Evolutionary conservation across 345 rosid genomes (phyloP), one percentile per base, ranked within the genome.

Genomic region (Raphanus sativus): DNA sequence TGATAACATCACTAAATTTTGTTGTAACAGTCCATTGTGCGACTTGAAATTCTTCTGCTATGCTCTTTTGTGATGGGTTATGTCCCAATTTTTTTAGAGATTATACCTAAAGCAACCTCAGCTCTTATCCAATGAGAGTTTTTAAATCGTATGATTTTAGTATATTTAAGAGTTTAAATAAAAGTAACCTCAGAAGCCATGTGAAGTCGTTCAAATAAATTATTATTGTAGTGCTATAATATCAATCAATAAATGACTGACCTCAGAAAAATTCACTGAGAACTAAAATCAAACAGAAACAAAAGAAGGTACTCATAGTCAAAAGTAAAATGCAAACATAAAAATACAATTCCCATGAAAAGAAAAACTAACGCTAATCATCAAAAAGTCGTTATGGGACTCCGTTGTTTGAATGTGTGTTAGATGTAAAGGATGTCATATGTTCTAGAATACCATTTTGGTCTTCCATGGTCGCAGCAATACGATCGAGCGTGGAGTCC

Each of bases 391-490:
- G 15, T 66, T 66, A 6, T 10, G 30, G 12, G 70, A 24, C 70
- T 12, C 70, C 34, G 40, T 66, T 8, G 56, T 66, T 42, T 66
- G 56, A 12, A 21, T 21, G 21, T 29, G 54, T 6, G 21, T 66
- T n/a, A 40, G 32, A 65, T 26, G 24, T 64, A 10, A 17, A 65
- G 5, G 69, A 38, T 40, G 69, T 1, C 54, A 38, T 65, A 4
- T 65, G 25, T 17, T 40, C 54, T 2, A 65, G 11, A 38, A 65
- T 38, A 65, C 28, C 69, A 65, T 38, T 65, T 9, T 55, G 6
- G 8, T 65, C 69, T 24, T 65, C 69, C 69, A 65, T 65, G 32
- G 69, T 65, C 8, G 54, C 32, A 65, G 69, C 69, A 17, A 65
- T 65, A 17, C 69, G 55, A 11, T 65, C 69, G 32, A 65, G 69